Evolutionary conservation across 306 rosid species (phyloP).

Genomic region (Benincasa hispida): DNA sequence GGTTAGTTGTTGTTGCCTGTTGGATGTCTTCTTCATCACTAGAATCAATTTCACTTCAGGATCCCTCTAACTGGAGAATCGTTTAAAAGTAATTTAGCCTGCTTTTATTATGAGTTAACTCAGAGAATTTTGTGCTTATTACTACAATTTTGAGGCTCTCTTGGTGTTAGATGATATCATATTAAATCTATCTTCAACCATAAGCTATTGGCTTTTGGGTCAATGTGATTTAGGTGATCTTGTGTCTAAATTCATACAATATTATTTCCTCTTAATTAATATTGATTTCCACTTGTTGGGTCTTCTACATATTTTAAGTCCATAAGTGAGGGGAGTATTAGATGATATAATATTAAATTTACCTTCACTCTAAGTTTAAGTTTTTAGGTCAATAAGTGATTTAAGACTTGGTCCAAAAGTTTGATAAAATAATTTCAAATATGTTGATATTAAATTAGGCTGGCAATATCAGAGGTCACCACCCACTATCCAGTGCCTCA

Average conservation of each 20-base stretch:
- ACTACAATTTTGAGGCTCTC: background rate
- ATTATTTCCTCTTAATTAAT: no score
- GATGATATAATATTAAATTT: no score
- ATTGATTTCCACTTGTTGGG: no score
- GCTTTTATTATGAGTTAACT: background rate
- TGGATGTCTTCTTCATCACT: background rate
- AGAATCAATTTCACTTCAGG: background rate
- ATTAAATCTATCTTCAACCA: no score
- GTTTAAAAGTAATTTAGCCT: background rate
- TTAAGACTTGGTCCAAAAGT: background rate
- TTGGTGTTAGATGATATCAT: no score
- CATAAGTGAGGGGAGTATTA: no score
- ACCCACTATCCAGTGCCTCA: conserved; percentile 63
- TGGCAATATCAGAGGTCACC: conserved; percentile 96
- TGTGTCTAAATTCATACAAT: no score
- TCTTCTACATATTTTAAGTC: no score
- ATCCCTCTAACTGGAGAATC: background rate
- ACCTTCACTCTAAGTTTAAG: no score
- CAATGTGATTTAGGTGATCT: no score
- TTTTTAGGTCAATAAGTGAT: no score
- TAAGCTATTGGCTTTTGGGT: no score
- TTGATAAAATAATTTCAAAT: background rate
- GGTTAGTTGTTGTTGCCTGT: background rate
- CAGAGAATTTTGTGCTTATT: background rate
- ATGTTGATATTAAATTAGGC: conserved; percentile 29